Conservation (phyloP, 75 land plant species). For the Adiantum capillusveneris region DNA sequence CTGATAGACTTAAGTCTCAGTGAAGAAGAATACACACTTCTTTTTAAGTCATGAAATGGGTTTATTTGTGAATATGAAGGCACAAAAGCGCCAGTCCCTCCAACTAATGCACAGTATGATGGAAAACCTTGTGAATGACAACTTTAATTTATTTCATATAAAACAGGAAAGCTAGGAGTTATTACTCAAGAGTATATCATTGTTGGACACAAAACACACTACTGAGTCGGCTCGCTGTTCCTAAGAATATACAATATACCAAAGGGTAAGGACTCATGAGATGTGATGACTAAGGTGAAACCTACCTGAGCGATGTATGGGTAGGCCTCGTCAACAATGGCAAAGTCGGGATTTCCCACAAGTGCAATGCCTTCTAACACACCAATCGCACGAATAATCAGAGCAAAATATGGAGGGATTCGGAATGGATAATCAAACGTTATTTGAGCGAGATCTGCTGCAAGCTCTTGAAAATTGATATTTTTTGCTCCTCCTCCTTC, state of each 20-base stretch:
- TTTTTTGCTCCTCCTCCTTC: conserved; percentile 99
- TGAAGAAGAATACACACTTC: too few relatives aligned
- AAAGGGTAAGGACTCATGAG: neutral
- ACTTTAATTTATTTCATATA: too few relatives aligned
- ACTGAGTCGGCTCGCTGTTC: too few relatives aligned
- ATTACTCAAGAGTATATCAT: too few relatives aligned
- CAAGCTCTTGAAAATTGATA: conserved; percentile 97
- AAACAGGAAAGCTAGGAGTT: too few relatives aligned
- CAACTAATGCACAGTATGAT: too few relatives aligned
- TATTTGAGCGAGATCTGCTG: conserved; percentile 97
- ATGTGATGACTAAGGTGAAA: neutral
- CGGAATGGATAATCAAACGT: conserved; percentile 99
- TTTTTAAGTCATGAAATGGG: too few relatives aligned
- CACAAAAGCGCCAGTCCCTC: too few relatives aligned
- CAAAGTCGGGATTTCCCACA: conserved; percentile 98
- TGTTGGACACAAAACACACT: too few relatives aligned
- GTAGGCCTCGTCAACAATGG: conserved; percentile 99
- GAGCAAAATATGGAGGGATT: conserved; percentile 99
- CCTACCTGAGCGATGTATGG: conserved; percentile 98
- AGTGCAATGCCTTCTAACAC: conserved; percentile 98
- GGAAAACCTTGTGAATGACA: too few relatives aligned
- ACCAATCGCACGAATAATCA: conserved; percentile 97
- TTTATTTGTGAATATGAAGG: too few relatives aligned
- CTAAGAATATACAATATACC: neutral
- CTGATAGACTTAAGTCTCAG: too few relatives aligned